phyloP scores from a whole-genome alignment of 805 yeast species.

The Sugiyamaella mastotermitis region DNA sequence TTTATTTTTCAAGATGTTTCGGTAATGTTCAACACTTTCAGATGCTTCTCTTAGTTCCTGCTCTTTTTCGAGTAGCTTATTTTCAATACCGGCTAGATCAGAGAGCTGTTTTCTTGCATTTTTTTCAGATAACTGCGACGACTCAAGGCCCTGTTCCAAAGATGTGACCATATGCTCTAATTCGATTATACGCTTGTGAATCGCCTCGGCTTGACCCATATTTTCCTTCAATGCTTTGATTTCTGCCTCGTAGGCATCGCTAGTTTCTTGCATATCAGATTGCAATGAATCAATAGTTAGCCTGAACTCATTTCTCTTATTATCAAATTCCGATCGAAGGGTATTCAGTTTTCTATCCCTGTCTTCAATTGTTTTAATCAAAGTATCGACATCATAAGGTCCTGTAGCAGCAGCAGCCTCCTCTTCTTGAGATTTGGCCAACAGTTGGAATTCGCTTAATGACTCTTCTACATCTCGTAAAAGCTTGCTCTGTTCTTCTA shows the following conservation, averaged over 20 bases:
- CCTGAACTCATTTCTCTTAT: slow-evolving; percentile 29
- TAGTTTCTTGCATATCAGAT: slow-evolving; percentile 21
- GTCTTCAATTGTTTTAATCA: slow-evolving; percentile 23
- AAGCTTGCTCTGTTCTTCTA: slow-evolving; percentile 40
- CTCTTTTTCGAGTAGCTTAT: slow-evolving; percentile 28
- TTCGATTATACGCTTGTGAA: slow-evolving; percentile 22
- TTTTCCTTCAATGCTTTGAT: slow-evolving; percentile 18
- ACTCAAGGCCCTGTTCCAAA: slow-evolving; percentile 22
- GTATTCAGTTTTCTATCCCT: slow-evolving; percentile 25
- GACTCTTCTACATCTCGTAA: slow-evolving; percentile 44
- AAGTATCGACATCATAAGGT: slow-evolving; percentile 23
- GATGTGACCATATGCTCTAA: slow-evolving; percentile 22
- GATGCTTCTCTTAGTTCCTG: slow-evolving; percentile 21
- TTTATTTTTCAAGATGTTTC: slow-evolving; percentile 1
- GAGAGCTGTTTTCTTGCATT: slow-evolving; percentile 28
- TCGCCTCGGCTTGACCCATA: slow-evolving; percentile 17
- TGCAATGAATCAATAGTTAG: slow-evolving; percentile 25
- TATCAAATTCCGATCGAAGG: slow-evolving; percentile 25
- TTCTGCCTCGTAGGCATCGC: slow-evolving; percentile 20
- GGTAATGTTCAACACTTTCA: slow-evolving; percentile 14
- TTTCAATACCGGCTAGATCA: slow-evolving; percentile 32
- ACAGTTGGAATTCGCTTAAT: slow-evolving; percentile 35
- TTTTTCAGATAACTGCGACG: slow-evolving; percentile 21
- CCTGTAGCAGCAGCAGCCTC: slow-evolving; percentile 19
- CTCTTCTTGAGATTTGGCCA: slow-evolving; percentile 15